Evolutionary conservation across 768 basidiomycete genomes (phyloP).

Genomic region (Lepiota brunneoincarnata): DNA sequence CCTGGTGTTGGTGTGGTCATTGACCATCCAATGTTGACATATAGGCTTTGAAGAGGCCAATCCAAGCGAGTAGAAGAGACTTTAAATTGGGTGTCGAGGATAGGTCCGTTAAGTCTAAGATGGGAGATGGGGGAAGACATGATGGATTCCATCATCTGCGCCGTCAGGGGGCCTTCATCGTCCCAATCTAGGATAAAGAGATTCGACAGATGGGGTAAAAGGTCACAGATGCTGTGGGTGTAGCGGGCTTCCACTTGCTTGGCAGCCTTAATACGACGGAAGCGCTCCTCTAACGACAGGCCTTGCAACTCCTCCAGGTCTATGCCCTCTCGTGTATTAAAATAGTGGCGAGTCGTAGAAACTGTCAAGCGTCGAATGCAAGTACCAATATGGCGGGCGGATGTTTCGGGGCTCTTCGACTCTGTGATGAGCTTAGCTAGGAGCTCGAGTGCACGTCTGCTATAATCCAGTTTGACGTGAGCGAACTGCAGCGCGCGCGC

Average conservation of each 20-base stretch:
- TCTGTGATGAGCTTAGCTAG: slow-evolving; percentile 11
- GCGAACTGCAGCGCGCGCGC: slow-evolving; percentile 22
- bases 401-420: neutral
- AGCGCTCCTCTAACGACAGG: neutral
- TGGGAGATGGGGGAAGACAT: slow-evolving; percentile 19
- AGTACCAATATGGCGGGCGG: slow-evolving; percentile 9
- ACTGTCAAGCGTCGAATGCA: slow-evolving; percentile 23
- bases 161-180: slow-evolving; percentile 11
- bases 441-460: slow-evolving; percentile 1
- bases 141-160: slow-evolving; percentile 16
- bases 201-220: slow-evolving; percentile 21
- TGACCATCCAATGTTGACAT: slow-evolving; percentile 14
- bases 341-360: neutral
- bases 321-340: slow-evolving; percentile 2
- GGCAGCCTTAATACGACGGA: neutral
- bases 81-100: slow-evolving; percentile 1
- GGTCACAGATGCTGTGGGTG: slow-evolving; percentile 8
- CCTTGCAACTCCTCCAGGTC: neutral
- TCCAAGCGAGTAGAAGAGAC: neutral
- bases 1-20: neutral
- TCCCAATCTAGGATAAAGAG: slow-evolving; percentile 27
- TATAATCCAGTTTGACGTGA: slow-evolving; percentile 18
- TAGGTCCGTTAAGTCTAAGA: slow-evolving; percentile 19
- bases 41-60: slow-evolving; percentile 16
- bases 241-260: slow-evolving; percentile 2